Evolutionary conservation across 202 grass and related monocot genomes (phyloP).

Genomic region (Bolboschoenoplectus hybrid): DNA sequence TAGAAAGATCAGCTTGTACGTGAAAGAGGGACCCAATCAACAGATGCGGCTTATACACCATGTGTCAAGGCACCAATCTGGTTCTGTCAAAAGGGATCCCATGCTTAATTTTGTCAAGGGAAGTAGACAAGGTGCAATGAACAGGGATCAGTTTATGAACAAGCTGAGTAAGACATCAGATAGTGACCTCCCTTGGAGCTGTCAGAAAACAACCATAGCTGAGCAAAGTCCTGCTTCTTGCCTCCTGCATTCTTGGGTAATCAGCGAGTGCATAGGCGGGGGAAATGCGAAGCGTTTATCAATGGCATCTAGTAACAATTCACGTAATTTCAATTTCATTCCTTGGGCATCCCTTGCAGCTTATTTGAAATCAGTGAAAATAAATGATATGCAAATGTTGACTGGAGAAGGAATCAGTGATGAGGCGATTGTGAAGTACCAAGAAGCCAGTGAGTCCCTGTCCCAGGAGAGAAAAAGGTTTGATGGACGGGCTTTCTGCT

Average conservation of each 20-base stretch:
- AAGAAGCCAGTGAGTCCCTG: constrained; percentile 44
- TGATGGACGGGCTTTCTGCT: constrained; percentile 91
- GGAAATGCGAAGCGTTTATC: constrained; percentile 79
- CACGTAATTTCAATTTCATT: constrained; percentile 92
- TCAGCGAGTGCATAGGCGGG: constrained; percentile 88
- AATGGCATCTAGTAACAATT: constrained; percentile 63
- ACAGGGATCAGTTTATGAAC: constrained; percentile 79
- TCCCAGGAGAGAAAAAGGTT: constrained; percentile 55
- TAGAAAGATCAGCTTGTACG: constrained; percentile 80
- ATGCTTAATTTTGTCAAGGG: constrained; percentile 88
- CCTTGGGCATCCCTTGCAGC: constrained; percentile 97
- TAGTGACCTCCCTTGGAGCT: constrained; percentile 83
- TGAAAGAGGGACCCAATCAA: constrained; percentile 73
- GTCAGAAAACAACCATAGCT: constrained; percentile 70
- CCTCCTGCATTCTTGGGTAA: constrained; percentile 75
- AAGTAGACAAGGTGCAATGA: constrained; percentile 67
- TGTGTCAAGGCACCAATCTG: constrained; percentile 63
- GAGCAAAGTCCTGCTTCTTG: constrained; percentile 60
- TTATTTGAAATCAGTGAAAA: constrained; percentile 74
- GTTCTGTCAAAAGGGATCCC: constrained; percentile 61
- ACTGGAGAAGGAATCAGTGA: constrained; percentile 57
- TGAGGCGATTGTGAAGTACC: constrained; percentile 52
- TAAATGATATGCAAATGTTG: constrained; percentile 66
- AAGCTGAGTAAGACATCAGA: constrained; percentile 88
- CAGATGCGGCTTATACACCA: constrained; percentile 77